Conservation (phyloP, 306 rosid genomes). For the Argentina anserina region DNA sequence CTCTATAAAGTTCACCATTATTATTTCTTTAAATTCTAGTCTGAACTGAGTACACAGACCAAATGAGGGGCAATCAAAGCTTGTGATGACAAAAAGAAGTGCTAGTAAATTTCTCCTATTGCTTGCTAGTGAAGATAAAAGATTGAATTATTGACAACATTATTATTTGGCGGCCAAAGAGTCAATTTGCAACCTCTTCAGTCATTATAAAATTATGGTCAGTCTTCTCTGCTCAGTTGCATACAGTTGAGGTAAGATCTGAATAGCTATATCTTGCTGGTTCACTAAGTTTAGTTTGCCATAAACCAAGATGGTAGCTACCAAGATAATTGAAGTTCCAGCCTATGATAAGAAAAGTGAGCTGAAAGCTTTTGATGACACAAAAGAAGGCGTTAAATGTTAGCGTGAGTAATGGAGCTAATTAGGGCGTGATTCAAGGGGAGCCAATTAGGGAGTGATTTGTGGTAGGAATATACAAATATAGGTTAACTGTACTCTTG, state of each 20-base stretch:
- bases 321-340: neutral
- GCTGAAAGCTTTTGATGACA: conserved; percentile 32
- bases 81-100: too few species aligned
- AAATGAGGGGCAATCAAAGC: too few species aligned
- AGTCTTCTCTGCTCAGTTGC: neutral
- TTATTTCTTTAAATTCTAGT: too few species aligned
- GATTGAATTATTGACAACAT: neutral
- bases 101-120: neutral
- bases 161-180: neutral
- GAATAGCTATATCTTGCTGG: neutral
- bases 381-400: conserved; percentile 61
- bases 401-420: too few species aligned
- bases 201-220: neutral
- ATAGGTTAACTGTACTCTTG: too few species aligned
- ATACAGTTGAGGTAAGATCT: neutral
- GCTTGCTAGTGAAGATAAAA: neutral
- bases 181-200: neutral
- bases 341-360: conserved; percentile 26
- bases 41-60: too few species aligned
- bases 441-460: too few species aligned
- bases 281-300: neutral
- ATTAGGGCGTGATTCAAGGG: too few species aligned
- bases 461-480: too few species aligned
- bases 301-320: neutral
- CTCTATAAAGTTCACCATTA: too few species aligned